These are phyloP conservation scores for Syzygium aromaticum DNA, from an alignment of 345 rosid genomes.

Conservation along the genomic window DNA sequence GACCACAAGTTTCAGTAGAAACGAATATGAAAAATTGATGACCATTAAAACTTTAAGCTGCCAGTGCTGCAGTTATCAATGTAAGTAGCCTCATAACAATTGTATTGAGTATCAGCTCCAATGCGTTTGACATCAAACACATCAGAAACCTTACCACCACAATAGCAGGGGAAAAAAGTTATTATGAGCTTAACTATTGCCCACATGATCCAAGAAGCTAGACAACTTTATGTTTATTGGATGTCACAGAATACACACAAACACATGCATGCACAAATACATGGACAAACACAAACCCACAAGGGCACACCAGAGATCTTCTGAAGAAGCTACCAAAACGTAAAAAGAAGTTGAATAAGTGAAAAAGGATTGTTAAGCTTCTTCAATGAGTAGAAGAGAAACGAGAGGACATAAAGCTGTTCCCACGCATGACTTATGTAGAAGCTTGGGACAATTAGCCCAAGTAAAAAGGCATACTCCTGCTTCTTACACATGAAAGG, in stretches of 20 bases:
- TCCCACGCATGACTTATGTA: neutral
- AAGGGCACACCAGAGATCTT: neutral
- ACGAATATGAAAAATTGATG: neutral
- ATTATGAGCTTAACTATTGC: neutral
- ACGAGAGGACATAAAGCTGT: neutral
- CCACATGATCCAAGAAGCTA: neutral
- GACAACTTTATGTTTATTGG: neutral
- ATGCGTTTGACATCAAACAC: neutral
- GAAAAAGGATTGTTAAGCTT: neutral
- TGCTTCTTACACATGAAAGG: neutral
- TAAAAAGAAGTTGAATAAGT: neutral
- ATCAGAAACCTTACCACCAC: neutral
- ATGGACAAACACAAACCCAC: neutral
- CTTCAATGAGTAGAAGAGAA: neutral
- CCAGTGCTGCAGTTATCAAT: neutral
- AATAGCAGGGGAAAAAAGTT: neutral
- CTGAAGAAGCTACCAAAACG: neutral
- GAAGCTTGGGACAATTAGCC: neutral
- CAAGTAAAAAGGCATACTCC: neutral
- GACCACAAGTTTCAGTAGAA: neutral
- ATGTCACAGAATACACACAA: neutral
- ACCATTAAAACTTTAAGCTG: neutral
- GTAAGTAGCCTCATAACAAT: neutral
- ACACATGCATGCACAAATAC: neutral
- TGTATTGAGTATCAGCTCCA: neutral